Evolutionary conservation across 805 yeast species (phyloP).

Genomic region (Nakazawaea pomicola): DNA sequence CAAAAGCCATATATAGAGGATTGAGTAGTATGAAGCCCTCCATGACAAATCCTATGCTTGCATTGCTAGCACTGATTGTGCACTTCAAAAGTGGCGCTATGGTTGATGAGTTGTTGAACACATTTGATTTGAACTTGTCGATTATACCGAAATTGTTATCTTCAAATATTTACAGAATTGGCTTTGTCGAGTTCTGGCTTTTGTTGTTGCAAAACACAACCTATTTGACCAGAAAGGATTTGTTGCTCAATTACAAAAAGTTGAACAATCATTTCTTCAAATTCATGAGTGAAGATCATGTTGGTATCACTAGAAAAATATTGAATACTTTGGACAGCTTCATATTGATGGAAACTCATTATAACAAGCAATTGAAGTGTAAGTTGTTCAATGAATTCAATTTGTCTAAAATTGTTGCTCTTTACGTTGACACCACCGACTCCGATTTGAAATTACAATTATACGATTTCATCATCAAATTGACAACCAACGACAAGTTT

Average conservation of each 20-base stretch:
- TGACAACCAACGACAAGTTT: constrained; percentile 43
- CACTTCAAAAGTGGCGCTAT: constrained; percentile 42
- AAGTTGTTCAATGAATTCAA: constrained; percentile 76
- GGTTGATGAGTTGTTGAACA: constrained; percentile 52
- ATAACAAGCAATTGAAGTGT: constrained; percentile 65
- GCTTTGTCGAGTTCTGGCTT: constrained; percentile 60
- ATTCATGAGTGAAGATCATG: constrained; percentile 51
- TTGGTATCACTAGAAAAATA: constrained; percentile 32
- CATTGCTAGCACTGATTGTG: constrained; percentile 49
- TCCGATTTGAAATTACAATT: constrained; percentile 30
- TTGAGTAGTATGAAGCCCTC: constrained; percentile 53
- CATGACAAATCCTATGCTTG: constrained; percentile 56
- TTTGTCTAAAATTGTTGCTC: constrained; percentile 48
- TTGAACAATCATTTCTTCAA: constrained; percentile 67
- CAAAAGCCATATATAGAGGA: constrained; percentile 64
- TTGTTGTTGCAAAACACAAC: constrained; percentile 43
- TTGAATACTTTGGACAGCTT: constrained; percentile 42
- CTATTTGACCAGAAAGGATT: constrained; percentile 57
- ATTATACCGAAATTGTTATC: constrained; percentile 56
- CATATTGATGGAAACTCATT: constrained; percentile 54
- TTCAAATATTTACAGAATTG: constrained; percentile 48
- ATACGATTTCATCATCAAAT: constrained; percentile 40
- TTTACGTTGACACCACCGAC: constrained; percentile 30
- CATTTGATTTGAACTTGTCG: constrained; percentile 64
- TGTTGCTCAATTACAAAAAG: constrained; percentile 50